Evolutionary conservation across 352 stramenopile species (phyloP).

Genomic region (Elongisporangium prolatum): DNA sequence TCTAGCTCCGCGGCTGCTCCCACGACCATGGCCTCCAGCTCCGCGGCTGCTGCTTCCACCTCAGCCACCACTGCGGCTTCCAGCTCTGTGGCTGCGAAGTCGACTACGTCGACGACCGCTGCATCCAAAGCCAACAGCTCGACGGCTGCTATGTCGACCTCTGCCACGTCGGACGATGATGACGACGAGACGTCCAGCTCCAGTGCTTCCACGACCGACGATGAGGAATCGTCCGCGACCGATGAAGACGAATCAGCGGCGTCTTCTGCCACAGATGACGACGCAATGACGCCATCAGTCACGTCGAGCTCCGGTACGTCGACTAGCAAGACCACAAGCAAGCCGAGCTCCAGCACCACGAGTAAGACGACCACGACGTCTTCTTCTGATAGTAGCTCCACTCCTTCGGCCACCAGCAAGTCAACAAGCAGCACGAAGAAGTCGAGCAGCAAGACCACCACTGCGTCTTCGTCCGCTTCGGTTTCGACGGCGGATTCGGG

Average conservation of each 20-base stretch:
- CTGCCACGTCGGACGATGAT: not conserved
- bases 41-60: constrained; percentile 3
- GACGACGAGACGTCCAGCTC: not conserved
- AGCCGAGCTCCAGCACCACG: constrained; percentile 8
- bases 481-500: not conserved
- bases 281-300: too few species aligned
- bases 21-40: constrained; percentile 4
- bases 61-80: not conserved
- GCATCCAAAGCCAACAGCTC: too few species aligned
- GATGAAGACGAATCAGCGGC: too few species aligned
- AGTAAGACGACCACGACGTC: constrained; percentile 6
- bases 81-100: not conserved
- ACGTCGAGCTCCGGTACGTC: constrained; percentile 2
- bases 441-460: not conserved
- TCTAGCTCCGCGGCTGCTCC: constrained; percentile 3
- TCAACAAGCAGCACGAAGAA: not conserved
- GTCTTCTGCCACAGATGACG: too few species aligned
- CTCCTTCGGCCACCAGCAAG: constrained; percentile 10
- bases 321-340: constrained; percentile 5
- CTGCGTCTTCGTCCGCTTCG: not conserved
- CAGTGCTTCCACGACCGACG: not conserved
- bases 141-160: not conserved
- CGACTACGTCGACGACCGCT: constrained; percentile 2
- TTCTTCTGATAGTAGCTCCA: constrained; percentile 8
- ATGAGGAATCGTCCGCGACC: not conserved